Evolutionary conservation across 2,329 filamentous ascomycete species (phyloP), one percentile per base, ranked within the genome.

Genomic region (Colletotrichum euphorbiae): DNA sequence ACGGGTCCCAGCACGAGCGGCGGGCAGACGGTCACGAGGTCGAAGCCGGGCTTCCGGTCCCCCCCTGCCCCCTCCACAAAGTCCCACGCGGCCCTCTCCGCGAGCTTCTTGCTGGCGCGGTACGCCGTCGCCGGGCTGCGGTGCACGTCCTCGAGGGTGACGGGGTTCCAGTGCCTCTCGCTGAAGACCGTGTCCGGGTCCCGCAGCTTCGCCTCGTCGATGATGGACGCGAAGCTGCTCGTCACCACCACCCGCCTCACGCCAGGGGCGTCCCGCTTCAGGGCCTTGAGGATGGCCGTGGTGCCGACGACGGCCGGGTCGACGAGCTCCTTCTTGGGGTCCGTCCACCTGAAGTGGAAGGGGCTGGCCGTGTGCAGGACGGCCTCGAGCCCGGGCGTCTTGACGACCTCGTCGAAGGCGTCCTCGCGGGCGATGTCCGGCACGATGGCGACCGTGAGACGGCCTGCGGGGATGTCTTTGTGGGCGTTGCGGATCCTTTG

Each of bases 211-310:
- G 74, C 71, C 43, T 79, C 78, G 69, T 82, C 75, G 15, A 87
- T 51, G 71, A 88, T 82, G 69, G 85, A 80, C 19, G 85, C 85
- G 75, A 88, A 87, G 38, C 85, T 87, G 42, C 83, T 85, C 15
- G 85, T 88, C 52, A 90, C 77, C 63, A 91, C 89, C 13, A 97
- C 91, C 68, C 90, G 86, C 80, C 90, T 93, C 59, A 97, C 91
- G 6, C 71, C 71, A 0, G 85, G 85, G 1, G 85, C 75, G 76
- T 86, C 71, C 69, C 82, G 81, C 74, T 90, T 89, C 70, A 95
- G 84, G 17, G 92, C 89, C 71, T 90, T 86, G 40, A 93, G 89
- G 62, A 96, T 88, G 38, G 90, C 91, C 71, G 89, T 91, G 1
- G 86, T 88, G 70, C 86, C 88, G 61, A 84, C 79, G 51, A 89